A percentile compares a stretch with the other conserved stretches of the same genome.
These are phyloP conservation scores for Scortechinia acanthostroma DNA, from an alignment of 2,329 filamentous ascomycete species.

Conservation along the genomic window DNA sequence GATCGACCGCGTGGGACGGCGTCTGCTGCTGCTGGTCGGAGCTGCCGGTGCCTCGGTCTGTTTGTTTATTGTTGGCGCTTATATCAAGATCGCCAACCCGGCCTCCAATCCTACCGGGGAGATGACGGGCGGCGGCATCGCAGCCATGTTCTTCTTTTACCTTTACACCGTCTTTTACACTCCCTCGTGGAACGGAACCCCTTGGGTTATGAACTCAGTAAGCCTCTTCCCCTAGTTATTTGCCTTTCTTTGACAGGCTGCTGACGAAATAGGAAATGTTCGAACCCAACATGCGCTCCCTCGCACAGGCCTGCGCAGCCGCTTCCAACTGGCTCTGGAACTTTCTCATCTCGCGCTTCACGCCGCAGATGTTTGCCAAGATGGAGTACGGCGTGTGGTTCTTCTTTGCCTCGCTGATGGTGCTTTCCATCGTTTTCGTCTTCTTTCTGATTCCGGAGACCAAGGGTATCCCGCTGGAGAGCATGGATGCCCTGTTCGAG, in stretches of 20 bases:
- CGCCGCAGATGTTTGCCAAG: slow-evolving; percentile 52
- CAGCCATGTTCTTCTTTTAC: slow-evolving; percentile 67
- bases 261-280: slow-evolving; percentile 61
- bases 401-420: slow-evolving; percentile 60
- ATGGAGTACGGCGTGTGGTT: slow-evolving; percentile 62
- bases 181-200: slow-evolving; percentile 66
- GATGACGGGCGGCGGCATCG: slow-evolving; percentile 41
- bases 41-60: slow-evolving; percentile 50
- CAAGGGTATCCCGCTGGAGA: slow-evolving; percentile 57
- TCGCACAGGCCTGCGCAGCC: slow-evolving; percentile 67
- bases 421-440: slow-evolving; percentile 47
- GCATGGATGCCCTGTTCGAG: slow-evolving; percentile 55
- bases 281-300: slow-evolving; percentile 58
- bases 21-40: slow-evolving; percentile 58
- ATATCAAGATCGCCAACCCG: slow-evolving; percentile 42
- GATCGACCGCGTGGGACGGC: slow-evolving; percentile 49
- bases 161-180: slow-evolving; percentile 70
- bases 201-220: slow-evolving; percentile 64
- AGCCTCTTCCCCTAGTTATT: slow-evolving; percentile 8
- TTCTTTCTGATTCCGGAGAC: slow-evolving; percentile 62
- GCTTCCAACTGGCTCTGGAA: slow-evolving; percentile 71
- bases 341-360: slow-evolving; percentile 64
- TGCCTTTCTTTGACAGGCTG: slow-evolving; percentile 7
- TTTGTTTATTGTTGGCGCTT: slow-evolving; percentile 59
- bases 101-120: slow-evolving; percentile 17